Conservation (phyloP, 2,329 filamentous ascomycete genomes). For the Zasmidium angulare region DNA sequence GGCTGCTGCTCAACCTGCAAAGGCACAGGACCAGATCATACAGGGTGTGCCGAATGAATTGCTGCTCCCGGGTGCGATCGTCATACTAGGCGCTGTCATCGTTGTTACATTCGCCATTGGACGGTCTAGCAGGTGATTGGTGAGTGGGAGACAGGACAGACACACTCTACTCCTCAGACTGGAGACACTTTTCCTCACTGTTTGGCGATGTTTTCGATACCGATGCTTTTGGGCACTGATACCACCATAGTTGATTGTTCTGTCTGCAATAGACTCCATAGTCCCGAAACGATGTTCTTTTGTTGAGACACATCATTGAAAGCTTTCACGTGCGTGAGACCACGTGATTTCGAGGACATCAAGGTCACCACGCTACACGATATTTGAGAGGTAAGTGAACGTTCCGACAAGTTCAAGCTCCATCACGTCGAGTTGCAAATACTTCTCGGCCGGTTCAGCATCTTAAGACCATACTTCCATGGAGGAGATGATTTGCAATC, state of each 20-base stretch:
- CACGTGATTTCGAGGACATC: background rate
- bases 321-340: background rate
- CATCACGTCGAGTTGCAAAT: background rate
- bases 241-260: conserved; percentile 7
- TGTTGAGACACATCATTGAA: background rate
- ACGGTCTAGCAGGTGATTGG: conserved; percentile 28
- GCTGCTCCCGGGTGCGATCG: conserved; percentile 87
- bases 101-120: conserved; percentile 83
- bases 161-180: conserved; percentile 3
- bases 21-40: conserved; percentile 74
- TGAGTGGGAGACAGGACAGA: background rate
- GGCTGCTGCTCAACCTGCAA: conserved; percentile 41
- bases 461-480: background rate
- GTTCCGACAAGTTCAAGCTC: background rate
- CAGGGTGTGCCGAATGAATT: conserved; percentile 91
- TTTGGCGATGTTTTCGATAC: background rate
- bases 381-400: background rate
- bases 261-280: background rate
- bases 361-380: background rate
- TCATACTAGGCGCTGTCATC: conserved; percentile 92
- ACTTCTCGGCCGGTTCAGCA: background rate
- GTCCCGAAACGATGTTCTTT: background rate
- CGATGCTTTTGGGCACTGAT: conserved; percentile 8
- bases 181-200: conserved; percentile 1
- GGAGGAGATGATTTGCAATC: too few relatives aligned